Percentiles rank a stretch among this genome's conserved stretches.
These are phyloP conservation scores for Cyclotella distinguenda DNA, from an alignment of 108 stramenopile species.

Conservation along the genomic window DNA sequence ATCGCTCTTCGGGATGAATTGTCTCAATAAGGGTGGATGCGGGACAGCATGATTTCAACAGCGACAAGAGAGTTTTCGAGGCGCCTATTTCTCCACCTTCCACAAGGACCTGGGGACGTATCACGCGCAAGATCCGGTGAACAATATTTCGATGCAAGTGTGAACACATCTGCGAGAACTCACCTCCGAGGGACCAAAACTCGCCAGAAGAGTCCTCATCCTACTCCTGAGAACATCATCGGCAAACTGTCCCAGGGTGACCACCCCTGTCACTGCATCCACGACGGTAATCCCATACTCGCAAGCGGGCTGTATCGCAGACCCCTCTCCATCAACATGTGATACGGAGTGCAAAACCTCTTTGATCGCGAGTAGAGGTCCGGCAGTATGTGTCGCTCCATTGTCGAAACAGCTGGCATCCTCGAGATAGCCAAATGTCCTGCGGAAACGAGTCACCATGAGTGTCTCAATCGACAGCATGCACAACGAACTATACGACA, in stretches of 20 bases:
- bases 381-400: slow-evolving; percentile 22
- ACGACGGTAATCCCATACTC: slow-evolving; percentile 94
- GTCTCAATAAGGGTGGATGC: slow-evolving; percentile 44
- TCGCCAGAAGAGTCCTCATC: slow-evolving; percentile 90
- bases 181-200: slow-evolving; percentile 86
- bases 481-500: not conserved
- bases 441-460: not conserved
- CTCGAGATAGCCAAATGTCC: slow-evolving; percentile 94
- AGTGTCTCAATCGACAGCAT: not conserved
- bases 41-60: slow-evolving; percentile 47
- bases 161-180: too few relatives aligned
- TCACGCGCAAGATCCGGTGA: not conserved
- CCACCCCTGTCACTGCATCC: slow-evolving; percentile 80
- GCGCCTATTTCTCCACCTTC: slow-evolving; percentile 58
- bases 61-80: slow-evolving; percentile 46
- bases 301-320: slow-evolving; percentile 60
- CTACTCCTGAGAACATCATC: slow-evolving; percentile 91
- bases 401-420: slow-evolving; percentile 56
- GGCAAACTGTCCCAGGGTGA: slow-evolving; percentile 96
- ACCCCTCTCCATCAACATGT: slow-evolving; percentile 39
- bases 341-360: slow-evolving; percentile 58
- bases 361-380: slow-evolving; percentile 83
- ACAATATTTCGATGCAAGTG: too few relatives aligned
- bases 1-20: slow-evolving; percentile 49
- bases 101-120: slow-evolving; percentile 36